Conservation (phyloP, 2,329 filamentous ascomycete genomes). For the Exophiala calicioides region DNA sequence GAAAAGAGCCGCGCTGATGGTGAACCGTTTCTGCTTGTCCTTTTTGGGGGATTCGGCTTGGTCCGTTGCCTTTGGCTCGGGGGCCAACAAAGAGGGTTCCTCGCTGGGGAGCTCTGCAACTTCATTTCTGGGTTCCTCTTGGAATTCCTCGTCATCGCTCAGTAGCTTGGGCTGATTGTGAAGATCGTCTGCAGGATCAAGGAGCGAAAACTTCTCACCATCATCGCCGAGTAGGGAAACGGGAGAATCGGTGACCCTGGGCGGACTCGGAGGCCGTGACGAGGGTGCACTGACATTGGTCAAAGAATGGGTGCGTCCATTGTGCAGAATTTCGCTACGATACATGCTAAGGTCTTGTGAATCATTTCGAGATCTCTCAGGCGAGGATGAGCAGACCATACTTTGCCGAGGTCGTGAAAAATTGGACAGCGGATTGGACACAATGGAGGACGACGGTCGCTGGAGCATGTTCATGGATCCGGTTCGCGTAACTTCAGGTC, state of each 20-base stretch:
- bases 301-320: constrained; percentile 18
- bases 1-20: constrained; percentile 18
- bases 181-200: constrained; percentile 23
- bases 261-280: constrained; percentile 23
- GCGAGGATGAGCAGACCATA: constrained; percentile 25
- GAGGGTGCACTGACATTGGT: constrained; percentile 17
- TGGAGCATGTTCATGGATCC: constrained; percentile 31
- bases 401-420: constrained; percentile 31
- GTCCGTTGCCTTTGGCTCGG: background rate
- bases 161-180: constrained; percentile 26
- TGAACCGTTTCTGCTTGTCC: constrained; percentile 23
- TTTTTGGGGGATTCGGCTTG: constrained; percentile 20
- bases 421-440: constrained; percentile 30
- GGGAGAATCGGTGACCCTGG: constrained; percentile 27
- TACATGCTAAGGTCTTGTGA: constrained; percentile 15
- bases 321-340: constrained; percentile 13
- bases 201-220: constrained; percentile 18
- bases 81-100: background rate
- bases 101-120: constrained; percentile 1
- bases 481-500: constrained; percentile 31
- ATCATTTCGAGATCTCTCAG: constrained; percentile 15
- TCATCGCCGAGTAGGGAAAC: constrained; percentile 26
- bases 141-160: constrained; percentile 15
- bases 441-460: constrained; percentile 27
- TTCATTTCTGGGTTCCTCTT: background rate